Conservation (phyloP, 805 yeast genomes). For the Saturnispora ahearnii region DNA sequence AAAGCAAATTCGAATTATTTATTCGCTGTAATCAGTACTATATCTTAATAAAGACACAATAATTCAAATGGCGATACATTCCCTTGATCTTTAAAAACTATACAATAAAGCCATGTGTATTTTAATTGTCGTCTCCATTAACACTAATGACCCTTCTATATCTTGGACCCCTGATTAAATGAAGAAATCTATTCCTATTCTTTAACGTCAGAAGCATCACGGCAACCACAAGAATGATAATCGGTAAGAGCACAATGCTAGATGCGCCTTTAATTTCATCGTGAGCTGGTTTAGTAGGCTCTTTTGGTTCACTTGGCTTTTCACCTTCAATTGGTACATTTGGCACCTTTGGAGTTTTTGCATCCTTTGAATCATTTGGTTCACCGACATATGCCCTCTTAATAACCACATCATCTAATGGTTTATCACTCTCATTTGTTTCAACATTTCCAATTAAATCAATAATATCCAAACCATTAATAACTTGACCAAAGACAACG, state of each 20-base stretch:
- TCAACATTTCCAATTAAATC: slow-evolving; percentile 50
- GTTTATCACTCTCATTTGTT: slow-evolving; percentile 34
- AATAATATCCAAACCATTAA: slow-evolving; percentile 57
- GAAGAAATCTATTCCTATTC: slow-evolving; percentile 16
- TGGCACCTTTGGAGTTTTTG: slow-evolving; percentile 2
- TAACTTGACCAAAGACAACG: slow-evolving; percentile 74
- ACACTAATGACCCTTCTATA: slow-evolving; percentile 19
- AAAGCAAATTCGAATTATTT: too few relatives aligned
- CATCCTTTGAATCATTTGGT: not conserved
- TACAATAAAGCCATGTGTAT: too few relatives aligned
- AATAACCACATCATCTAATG: slow-evolving; percentile 36
- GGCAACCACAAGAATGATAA: not conserved
- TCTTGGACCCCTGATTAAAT: slow-evolving; percentile 23
- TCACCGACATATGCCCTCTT: not conserved
- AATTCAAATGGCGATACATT: too few relatives aligned
- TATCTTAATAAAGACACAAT: too few relatives aligned
- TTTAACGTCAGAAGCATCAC: slow-evolving; percentile 6
- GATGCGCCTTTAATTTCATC: slow-evolving; percentile 1
- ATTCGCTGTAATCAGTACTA: too few relatives aligned
- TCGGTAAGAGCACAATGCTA: slow-evolving; percentile 6
- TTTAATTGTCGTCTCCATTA: slow-evolving; percentile 1
- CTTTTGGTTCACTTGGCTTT: not conserved
- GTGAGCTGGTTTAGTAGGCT: not conserved
- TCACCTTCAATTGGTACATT: not conserved
- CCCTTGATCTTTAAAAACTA: too few relatives aligned